Conservation (phyloP, 2,329 filamentous ascomycete species). For the Calonectria ilicicola region DNA sequence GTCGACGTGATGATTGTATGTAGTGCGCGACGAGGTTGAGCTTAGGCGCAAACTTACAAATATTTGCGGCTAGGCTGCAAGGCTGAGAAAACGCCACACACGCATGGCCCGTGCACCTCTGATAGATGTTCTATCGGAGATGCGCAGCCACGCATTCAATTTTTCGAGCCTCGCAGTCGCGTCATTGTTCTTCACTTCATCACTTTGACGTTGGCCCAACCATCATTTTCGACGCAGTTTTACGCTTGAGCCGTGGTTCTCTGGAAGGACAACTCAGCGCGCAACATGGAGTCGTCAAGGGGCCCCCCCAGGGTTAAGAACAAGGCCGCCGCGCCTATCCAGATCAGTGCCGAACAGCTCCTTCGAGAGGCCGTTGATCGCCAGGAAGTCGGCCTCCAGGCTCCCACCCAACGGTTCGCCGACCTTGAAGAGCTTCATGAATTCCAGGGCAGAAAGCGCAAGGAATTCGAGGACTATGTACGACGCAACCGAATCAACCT, state of each 20-base stretch:
- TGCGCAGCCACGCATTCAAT: constrained; percentile 31
- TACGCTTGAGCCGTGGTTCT: background rate
- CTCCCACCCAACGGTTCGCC: constrained; percentile 93
- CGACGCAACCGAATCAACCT: constrained; percentile 94
- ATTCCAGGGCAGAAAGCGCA: constrained; percentile 94
- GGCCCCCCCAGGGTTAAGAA: constrained; percentile 98
- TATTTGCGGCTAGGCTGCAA: constrained; percentile 40
- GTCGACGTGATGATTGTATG: constrained; percentile 7
- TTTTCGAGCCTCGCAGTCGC: constrained; percentile 42
- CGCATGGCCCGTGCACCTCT: constrained; percentile 23
- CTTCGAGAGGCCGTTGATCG: constrained; percentile 97
- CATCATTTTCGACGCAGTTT: background rate
- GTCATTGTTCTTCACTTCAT: constrained; percentile 30
- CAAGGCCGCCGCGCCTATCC: constrained; percentile 90
- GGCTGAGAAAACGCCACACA: constrained; percentile 42
- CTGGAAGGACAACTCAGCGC: background rate
- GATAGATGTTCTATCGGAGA: constrained; percentile 19
- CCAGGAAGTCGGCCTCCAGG: constrained; percentile 88
- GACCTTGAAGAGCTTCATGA: constrained; percentile 98
- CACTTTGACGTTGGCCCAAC: constrained; percentile 12
- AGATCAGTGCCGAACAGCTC: constrained; percentile 97
- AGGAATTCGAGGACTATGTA: constrained; percentile 98
- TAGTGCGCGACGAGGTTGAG: constrained; percentile 29
- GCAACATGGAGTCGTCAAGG: constrained; percentile 86
- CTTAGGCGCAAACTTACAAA: constrained; percentile 29